phyloP scores from a whole-genome alignment of 441 rosid genomes.

The Erodium chrysanthum region DNA sequence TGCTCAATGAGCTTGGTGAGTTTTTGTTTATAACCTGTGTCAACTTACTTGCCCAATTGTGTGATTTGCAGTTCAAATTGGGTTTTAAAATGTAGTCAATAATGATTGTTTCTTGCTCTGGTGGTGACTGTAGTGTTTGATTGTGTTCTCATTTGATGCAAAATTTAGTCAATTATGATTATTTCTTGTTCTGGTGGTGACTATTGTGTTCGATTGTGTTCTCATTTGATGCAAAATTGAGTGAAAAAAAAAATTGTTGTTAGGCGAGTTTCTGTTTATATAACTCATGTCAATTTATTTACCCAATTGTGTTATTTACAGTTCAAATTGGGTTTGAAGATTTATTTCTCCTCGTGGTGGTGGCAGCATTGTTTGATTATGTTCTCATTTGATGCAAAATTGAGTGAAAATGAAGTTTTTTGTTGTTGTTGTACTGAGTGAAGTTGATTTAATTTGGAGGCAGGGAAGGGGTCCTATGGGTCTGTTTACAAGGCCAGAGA shows the following conservation, averaged over 20 bases:
- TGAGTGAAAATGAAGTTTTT: neutral
- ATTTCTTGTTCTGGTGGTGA: too few species aligned
- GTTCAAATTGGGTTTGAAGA: neutral
- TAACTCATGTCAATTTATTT: neutral
- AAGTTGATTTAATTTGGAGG: slow-evolving; percentile 21
- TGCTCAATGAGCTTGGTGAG: slow-evolving; percentile 88
- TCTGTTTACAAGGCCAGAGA: slow-evolving; percentile 97
- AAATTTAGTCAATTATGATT: neutral
- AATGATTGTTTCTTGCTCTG: too few species aligned
- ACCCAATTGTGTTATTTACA: neutral
- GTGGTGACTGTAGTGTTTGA: too few species aligned
- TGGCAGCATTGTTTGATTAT: too few species aligned
- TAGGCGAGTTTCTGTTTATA: too few species aligned
- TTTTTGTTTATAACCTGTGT: slow-evolving; percentile 4
- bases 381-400: neutral
- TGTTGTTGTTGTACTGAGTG: neutral
- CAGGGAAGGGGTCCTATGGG: slow-evolving; percentile 98
- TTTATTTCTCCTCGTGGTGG: too few species aligned
- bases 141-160: neutral
- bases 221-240: neutral
- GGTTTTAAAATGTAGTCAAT: neutral
- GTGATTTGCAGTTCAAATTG: neutral
- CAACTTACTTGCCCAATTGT: neutral
- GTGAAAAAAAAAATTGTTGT: too few species aligned
- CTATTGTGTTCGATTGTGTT: neutral